Base-by-base conservation (phyloP, 2,329 filamentous ascomycete genomes). In the Colletotrichum sidae region DNA sequence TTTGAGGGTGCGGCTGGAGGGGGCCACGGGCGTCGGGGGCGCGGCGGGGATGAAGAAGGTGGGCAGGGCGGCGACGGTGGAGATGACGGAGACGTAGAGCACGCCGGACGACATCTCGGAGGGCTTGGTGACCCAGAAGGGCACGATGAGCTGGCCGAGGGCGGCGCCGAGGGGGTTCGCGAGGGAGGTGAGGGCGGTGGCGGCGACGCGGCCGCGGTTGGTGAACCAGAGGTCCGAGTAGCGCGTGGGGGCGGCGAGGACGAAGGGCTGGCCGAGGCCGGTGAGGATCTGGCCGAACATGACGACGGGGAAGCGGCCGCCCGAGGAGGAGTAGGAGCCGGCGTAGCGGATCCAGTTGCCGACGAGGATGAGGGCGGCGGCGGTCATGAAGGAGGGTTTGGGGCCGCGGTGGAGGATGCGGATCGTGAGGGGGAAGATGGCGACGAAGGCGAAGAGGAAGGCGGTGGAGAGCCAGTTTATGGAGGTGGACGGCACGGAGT, bases 191-290 rank as follows among this genome's bases (percentile, higher is more conserved):
- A 97, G 73, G 1, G 95, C 96, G 1, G 95, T 98, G 15, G 95
- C 95, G 58, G 91, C 90, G 11, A 97, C 92, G 59, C 96, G 88
- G 8, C 94, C 95, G 10, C 84, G 81, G 71, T 92, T 90, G 2
- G 93, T 94, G 79, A 98, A 98, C 96, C 96, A 98, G 65, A 97
- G 82, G 75, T 97, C 94, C 59, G 92, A 96, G 78, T 97, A 99
- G 67, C 93, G 85, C 0, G 96, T 95, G 1, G 96, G 95, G 0
- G 95, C 93, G 7, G 91, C 89, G 9, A 98, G 87, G 11, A 97
- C 93, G 76, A 98, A 98, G 0, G 96, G 94, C 75, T 99, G 96
- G 1, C 93, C 90, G 44, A 97, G 84, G 1, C 95, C 96, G 56
- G 92, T 93, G 66, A 99, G 77, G 75, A 98, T 91, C 80, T 98